Base-by-base conservation (phyloP, 495 filamentous ascomycete species). In the Xylaria nigripes region DNA sequence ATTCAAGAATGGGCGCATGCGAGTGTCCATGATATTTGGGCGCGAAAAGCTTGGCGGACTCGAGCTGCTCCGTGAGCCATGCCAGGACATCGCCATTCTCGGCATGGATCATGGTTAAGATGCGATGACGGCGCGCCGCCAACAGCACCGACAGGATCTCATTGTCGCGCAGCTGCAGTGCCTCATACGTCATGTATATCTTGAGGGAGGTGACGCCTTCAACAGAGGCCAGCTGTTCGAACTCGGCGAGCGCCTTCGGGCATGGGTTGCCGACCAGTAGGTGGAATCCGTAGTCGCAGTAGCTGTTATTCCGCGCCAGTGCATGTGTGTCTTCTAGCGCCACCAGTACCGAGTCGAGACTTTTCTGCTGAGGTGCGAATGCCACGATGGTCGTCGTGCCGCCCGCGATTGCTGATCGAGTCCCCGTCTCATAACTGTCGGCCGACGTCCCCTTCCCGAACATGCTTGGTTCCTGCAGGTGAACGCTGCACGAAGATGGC, bases 101-200 rank as follows among this genome's bases (percentile, higher is more conserved):
- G 12, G 80, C 79, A 55, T 85, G 81, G 42, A 85, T 74, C 78
- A 85, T 81, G 19, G 77, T 81, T 1, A 79, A 76, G 53, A 83
- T 78, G 12, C 66, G 64, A 25, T 73, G 58, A 18, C 61, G 55
- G 12, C 79, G 68, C 6, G 77, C 74, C 25, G 70, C 70, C 5
- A 75, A 65, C 21, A 85, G 63, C 9, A 81, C 75, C 30, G 81
- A 76, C 4, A 84, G 70, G 25, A 84, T 74, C 51, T 85, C 66
- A 19, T 70, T 57, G 50, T 85, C 81, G 12, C 74, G 60, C n/a
- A 84, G 66, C 53, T 78, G 72, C 19, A 82, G 67, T 1, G 76
- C 69, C 50, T 75, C 70, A 66, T 85, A 85, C 1, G 81, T 85
- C 81, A 85, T 84, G 61, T 82, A 85, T 23, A 84, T 71, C 62